phyloP scores from a whole-genome alignment of 768 basidiomycete species.

The Hemileccinum impolitum region DNA sequence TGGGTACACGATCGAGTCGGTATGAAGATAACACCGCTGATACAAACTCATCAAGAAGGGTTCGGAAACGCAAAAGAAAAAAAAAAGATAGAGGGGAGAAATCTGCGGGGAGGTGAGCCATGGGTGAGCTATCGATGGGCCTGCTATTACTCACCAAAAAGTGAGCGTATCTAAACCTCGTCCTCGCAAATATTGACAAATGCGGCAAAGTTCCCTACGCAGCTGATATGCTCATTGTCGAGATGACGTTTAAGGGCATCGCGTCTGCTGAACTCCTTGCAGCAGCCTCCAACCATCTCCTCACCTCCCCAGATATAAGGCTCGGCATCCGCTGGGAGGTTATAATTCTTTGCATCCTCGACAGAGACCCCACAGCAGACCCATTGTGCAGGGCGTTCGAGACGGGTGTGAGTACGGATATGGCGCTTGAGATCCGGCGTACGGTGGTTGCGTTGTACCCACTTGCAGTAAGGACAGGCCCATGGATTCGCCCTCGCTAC shows the following conservation, averaged over 20 bases:
- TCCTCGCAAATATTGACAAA: constrained; percentile 29
- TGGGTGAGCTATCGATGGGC: background rate
- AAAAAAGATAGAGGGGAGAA: background rate
- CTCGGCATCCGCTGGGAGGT: constrained; percentile 19
- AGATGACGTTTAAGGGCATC: constrained; percentile 42
- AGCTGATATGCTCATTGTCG: constrained; percentile 33
- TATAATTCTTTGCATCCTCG: constrained; percentile 21
- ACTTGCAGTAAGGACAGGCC: constrained; percentile 47
- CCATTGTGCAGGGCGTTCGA: constrained; percentile 34
- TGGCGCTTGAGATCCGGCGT: constrained; percentile 60
- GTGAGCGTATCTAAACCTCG: constrained; percentile 1
- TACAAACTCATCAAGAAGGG: constrained; percentile 5
- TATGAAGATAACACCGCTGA: constrained; percentile 8
- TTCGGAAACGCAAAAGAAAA: background rate
- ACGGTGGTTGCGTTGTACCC: constrained; percentile 47
- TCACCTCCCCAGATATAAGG: constrained; percentile 28
- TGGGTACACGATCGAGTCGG: constrained; percentile 12
- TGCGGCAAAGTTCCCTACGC: constrained; percentile 31
- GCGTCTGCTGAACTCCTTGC: constrained; percentile 36
- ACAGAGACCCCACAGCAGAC: constrained; percentile 36
- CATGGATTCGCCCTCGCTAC: constrained; percentile 32
- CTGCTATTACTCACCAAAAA: constrained; percentile 4
- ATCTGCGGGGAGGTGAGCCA: constrained; percentile 7
- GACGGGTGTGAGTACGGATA: constrained; percentile 47
- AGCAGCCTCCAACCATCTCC: constrained; percentile 37